These are phyloP conservation scores for Coriolopsis trogii DNA, from an alignment of 1,284 basidiomycete genomes.

Conservation along the genomic window DNA sequence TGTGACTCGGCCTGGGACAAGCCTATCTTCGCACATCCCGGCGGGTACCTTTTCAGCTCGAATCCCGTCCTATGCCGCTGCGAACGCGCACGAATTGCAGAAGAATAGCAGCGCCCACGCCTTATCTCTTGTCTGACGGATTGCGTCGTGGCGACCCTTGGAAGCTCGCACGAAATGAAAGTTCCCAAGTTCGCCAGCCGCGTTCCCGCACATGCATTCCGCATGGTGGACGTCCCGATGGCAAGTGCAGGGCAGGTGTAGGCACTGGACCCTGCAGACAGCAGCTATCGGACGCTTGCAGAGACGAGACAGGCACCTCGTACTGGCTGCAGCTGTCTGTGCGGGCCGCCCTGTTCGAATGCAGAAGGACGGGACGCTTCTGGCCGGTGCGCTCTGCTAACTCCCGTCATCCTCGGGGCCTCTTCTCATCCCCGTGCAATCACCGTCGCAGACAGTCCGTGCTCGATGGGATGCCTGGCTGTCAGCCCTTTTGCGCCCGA, in stretches of 20 bases:
- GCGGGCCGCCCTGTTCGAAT: background rate
- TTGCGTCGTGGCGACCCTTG: slow-evolving; percentile 5
- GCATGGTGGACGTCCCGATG: background rate
- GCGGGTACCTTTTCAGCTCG: no score
- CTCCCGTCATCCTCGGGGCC: background rate
- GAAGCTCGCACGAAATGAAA: no score
- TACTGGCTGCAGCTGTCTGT: background rate
- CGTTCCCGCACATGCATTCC: background rate
- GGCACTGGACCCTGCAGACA: background rate
- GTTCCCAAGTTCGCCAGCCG: background rate
- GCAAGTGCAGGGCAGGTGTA: background rate
- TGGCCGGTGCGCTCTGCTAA: background rate
- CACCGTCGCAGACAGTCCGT: background rate
- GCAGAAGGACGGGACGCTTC: background rate
- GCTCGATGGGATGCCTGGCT: background rate
- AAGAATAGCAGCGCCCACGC: background rate
- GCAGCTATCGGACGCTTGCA: background rate
- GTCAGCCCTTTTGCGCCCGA: no score
- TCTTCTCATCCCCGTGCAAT: background rate
- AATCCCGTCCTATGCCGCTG: background rate
- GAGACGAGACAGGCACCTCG: background rate
- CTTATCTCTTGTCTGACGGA: slow-evolving; percentile 18
- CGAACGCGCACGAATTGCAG: background rate
- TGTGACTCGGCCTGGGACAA: no score
- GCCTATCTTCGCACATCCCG: no score